phyloP scores from a whole-genome alignment of 441 rosid species.

The Omphalea diandra region DNA sequence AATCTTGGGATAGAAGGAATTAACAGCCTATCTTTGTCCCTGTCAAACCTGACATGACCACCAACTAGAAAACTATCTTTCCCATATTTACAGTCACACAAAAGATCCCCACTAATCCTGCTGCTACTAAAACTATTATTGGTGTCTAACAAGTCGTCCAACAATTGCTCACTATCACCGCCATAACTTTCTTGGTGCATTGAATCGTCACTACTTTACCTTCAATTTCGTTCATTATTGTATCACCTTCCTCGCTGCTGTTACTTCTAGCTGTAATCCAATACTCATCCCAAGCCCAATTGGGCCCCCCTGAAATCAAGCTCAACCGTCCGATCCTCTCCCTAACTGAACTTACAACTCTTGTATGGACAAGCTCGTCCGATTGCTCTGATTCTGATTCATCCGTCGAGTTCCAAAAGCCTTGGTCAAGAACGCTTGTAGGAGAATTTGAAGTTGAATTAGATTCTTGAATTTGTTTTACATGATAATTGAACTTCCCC shows the following conservation, averaged over 20 bases:
- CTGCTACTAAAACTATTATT: slow-evolving; percentile 6
- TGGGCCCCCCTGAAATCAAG: slow-evolving; percentile 29
- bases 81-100: slow-evolving; percentile 18
- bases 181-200: slow-evolving; percentile 8
- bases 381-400: slow-evolving; percentile 31
- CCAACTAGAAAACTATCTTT: slow-evolving; percentile 11
- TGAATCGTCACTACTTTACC: slow-evolving; percentile 8
- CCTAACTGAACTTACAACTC: slow-evolving; percentile 22
- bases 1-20: slow-evolving; percentile 13
- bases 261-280: slow-evolving; percentile 52
- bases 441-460: slow-evolving; percentile 53
- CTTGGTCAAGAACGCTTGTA: slow-evolving; percentile 67
- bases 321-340: slow-evolving; percentile 58
- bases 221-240: slow-evolving; percentile 17
- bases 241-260: slow-evolving; percentile 7
- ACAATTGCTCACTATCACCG: slow-evolving; percentile 7
- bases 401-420: slow-evolving; percentile 57
- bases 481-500: slow-evolving; percentile 18
- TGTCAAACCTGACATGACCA: slow-evolving; percentile 11
- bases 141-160: not conserved
- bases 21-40: slow-evolving; percentile 18
- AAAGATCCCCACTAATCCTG: not conserved
- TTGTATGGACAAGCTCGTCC: slow-evolving; percentile 20
- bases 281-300: slow-evolving; percentile 41
- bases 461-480: slow-evolving; percentile 32